These are phyloP conservation scores for Cryphonectria parasitica DNA, from an alignment of 2,329 filamentous ascomycete species.

Conservation along the genomic window DNA sequence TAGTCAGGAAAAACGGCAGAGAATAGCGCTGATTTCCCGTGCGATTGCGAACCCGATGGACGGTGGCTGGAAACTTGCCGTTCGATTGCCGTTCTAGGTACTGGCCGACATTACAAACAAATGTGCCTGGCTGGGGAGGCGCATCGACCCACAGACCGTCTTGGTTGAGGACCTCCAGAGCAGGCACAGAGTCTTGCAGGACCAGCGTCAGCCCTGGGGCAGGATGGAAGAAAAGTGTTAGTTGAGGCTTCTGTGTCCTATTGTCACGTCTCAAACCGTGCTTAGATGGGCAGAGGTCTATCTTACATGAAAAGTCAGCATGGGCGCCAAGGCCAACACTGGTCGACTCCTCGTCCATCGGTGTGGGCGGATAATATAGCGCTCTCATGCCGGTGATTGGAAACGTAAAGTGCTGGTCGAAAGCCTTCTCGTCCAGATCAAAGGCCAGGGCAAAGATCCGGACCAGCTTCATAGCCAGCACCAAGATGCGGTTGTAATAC, in stretches of 20 bases:
- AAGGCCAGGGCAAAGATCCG: conserved; percentile 44
- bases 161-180: conserved; percentile 46
- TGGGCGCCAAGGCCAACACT: conserved; percentile 46
- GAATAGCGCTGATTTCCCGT: conserved; percentile 44
- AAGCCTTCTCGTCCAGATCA: conserved; percentile 42
- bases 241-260: background rate
- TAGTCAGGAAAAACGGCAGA: conserved; percentile 43
- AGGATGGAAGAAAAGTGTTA: background rate
- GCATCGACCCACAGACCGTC: conserved; percentile 46
- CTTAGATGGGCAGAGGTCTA: background rate
- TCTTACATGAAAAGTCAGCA: conserved; percentile 44
- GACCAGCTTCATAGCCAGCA: conserved; percentile 39
- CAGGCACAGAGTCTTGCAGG: conserved; percentile 36
- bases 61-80: conserved; percentile 43
- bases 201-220: conserved; percentile 43
- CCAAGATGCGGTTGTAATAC: conserved; percentile 39
- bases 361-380: conserved; percentile 45
- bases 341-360: conserved; percentile 32
- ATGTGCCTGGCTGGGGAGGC: conserved; percentile 39
- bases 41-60: conserved; percentile 45
- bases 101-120: conserved; percentile 47
- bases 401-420: conserved; percentile 43
- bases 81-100: conserved; percentile 47
- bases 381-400: conserved; percentile 47
- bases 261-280: no score